phyloP scores from a whole-genome alignment of 2,329 filamentous ascomycete species.

The Huntiella moniliformis region DNA sequence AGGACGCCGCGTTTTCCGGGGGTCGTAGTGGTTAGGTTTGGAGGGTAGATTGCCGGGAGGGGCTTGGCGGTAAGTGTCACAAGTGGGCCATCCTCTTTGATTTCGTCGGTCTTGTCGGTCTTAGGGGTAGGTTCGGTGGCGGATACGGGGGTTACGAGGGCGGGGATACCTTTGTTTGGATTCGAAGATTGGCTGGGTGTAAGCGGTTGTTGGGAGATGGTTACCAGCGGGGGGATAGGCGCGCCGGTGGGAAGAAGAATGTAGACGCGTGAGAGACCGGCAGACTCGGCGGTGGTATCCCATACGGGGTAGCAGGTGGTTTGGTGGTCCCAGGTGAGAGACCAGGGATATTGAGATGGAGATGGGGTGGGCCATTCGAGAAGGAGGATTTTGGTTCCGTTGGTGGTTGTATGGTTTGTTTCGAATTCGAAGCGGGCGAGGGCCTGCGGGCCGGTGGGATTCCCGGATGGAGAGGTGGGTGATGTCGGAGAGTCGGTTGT shows the following conservation, averaged over 20 bases:
- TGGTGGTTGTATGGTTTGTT: constrained; percentile 46
- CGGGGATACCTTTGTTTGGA: constrained; percentile 8
- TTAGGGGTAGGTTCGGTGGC: constrained; percentile 14
- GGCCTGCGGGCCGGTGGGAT: constrained; percentile 8
- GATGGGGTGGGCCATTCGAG: constrained; percentile 55
- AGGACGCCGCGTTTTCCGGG: constrained; percentile 63
- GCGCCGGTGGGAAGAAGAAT: constrained; percentile 61
- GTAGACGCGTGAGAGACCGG: constrained; percentile 44
- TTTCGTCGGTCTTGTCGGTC: not conserved
- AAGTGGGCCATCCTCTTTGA: not conserved
- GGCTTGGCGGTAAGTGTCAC: constrained; percentile 45
- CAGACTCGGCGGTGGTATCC: constrained; percentile 27
- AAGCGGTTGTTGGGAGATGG: constrained; percentile 23
- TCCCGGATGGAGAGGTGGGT: not conserved
- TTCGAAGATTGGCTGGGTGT: constrained; percentile 20
- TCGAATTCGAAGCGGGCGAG: constrained; percentile 68
- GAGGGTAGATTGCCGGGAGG: constrained; percentile 70
- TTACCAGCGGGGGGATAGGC: constrained; percentile 53
- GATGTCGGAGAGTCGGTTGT: constrained; percentile 8
- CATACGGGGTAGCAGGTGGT: constrained; percentile 24
- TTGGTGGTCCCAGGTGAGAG: constrained; percentile 71
- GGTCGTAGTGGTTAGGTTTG: constrained; percentile 45
- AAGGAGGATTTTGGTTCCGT: constrained; percentile 84
- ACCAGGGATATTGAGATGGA: constrained; percentile 31
- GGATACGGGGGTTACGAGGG: constrained; percentile 9